Evolutionary conservation across 2,329 filamentous ascomycete species (phyloP).

Genomic region (Paecilomyces sp.): DNA sequence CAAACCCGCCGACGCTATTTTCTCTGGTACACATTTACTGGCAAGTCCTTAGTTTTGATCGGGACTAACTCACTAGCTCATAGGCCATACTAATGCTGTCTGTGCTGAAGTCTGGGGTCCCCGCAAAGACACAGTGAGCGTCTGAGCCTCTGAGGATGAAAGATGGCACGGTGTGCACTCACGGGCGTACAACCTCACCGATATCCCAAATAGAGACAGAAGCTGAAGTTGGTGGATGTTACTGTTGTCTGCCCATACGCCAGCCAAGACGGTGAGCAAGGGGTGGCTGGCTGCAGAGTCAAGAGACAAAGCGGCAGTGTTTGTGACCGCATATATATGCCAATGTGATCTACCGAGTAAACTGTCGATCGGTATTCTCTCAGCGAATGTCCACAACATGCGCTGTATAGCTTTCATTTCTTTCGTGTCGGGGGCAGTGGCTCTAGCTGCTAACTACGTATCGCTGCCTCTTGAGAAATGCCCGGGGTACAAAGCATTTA

Average conservation of each 20-base stretch:
- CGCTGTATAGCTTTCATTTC: not conserved
- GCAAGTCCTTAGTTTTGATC: not conserved
- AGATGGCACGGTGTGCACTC: not conserved
- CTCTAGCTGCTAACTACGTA: not conserved
- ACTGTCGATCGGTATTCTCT: not conserved
- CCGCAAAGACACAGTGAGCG: not conserved
- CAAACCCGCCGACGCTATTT: too few species aligned
- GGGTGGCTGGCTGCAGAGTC: not conserved
- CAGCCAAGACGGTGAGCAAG: not conserved
- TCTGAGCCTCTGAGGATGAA: not conserved
- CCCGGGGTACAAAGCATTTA: conserved; percentile 31
- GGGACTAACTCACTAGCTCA: not conserved
- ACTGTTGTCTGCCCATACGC: not conserved
- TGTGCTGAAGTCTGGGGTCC: not conserved
- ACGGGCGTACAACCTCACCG: not conserved
- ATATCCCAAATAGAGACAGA: not conserved
- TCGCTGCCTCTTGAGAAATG: conserved; percentile 11
- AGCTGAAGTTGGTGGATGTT: not conserved
- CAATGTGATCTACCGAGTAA: not conserved
- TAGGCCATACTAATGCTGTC: not conserved
- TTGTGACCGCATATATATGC: not conserved
- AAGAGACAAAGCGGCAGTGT: not conserved
- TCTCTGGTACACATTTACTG: too few species aligned
- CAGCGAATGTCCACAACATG: not conserved
- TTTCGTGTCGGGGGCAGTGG: not conserved